Evolutionary conservation across 257 asterid genomes (phyloP).

Genomic region (Paulownia fortunei): DNA sequence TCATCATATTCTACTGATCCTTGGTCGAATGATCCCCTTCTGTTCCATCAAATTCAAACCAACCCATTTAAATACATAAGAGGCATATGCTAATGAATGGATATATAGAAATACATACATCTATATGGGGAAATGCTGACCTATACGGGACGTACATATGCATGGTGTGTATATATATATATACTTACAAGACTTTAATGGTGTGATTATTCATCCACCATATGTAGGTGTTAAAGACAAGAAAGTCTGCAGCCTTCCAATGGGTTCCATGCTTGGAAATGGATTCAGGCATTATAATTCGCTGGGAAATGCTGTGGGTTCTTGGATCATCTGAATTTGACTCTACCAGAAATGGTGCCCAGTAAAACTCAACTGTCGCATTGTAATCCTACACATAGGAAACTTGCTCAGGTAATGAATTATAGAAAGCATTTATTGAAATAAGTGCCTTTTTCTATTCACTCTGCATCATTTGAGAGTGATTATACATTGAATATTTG

Average conservation of each 20-base stretch:
- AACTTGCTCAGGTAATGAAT: not conserved
- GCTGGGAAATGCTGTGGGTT: slow-evolving; percentile 45
- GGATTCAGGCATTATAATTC: slow-evolving; percentile 49
- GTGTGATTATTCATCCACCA: slow-evolving; percentile 65
- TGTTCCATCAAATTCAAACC: slow-evolving; percentile 1
- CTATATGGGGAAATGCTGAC: no score
- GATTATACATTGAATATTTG: not conserved
- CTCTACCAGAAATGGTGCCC: slow-evolving; percentile 71
- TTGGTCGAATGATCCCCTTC: slow-evolving; percentile 45
- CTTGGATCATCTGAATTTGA: slow-evolving; percentile 70
- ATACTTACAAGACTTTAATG: slow-evolving; percentile 50
- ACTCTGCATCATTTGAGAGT: no score
- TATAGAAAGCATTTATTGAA: no score
- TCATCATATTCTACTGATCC: slow-evolving; percentile 34
- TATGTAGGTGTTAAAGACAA: slow-evolving; percentile 66
- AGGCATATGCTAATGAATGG: no score
- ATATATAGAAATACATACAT: not conserved
- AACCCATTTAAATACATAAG: not conserved
- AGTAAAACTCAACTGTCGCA: slow-evolving; percentile 58
- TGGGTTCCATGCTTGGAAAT: slow-evolving; percentile 54
- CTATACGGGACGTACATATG: no score
- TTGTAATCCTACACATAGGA: slow-evolving; percentile 51
- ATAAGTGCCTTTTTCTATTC: no score
- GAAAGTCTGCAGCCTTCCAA: slow-evolving; percentile 57
- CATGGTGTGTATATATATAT: no score